Evolutionary conservation across 2,329 filamentous ascomycete species (phyloP), one percentile per base, ranked within the genome.

Genomic region (Triangularia setosa): DNA sequence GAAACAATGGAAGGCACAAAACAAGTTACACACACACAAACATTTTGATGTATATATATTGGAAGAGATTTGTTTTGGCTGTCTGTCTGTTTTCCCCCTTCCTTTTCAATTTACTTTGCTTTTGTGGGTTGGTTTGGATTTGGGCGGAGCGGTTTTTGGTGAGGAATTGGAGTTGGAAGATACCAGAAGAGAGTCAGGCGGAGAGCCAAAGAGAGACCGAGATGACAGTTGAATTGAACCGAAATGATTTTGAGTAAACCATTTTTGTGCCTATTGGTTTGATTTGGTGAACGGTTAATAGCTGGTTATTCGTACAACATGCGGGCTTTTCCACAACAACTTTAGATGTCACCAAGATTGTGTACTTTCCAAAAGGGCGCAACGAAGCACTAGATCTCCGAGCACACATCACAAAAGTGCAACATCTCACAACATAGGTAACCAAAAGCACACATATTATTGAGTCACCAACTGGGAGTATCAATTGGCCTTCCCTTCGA

Each of bases 11-110:
- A 61, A 61, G 63, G 55, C 40, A 44, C 33, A 59, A 59, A 24
- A 48, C 28, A 44, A 40, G 14, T 61, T 62, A 8, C 16, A 40
- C 16, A 48, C 40, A 48, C 35, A 44, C 35, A 18, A 21, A 48
- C 40, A 48, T 57, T 65, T 57, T 54, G 44, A 30, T 33, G 40
- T 54, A 7, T 48, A 23, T 52, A 33, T 60, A 25, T 62, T 66
- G 40, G 58, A 64, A 48, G 40, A 61, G 23, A 48, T 58, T 55
- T 60, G 57, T 48, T 59, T 40, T 55, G 23, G 25, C 3, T 57
- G 55, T 21, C 44, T 35, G 28, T 57, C 5, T 30, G 40, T 9
- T 52, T 63, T 58, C 21, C 24, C 33, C 28, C 16, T 14, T 63
- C 12, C 9, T 16, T 58, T 35, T 60, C 28, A 16, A n/a, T 24